Percentiles rank a stretch among this genome's conserved stretches.
phyloP scores from a whole-genome alignment of 1,284 basidiomycete genomes.

The Trametes pubescens region DNA sequence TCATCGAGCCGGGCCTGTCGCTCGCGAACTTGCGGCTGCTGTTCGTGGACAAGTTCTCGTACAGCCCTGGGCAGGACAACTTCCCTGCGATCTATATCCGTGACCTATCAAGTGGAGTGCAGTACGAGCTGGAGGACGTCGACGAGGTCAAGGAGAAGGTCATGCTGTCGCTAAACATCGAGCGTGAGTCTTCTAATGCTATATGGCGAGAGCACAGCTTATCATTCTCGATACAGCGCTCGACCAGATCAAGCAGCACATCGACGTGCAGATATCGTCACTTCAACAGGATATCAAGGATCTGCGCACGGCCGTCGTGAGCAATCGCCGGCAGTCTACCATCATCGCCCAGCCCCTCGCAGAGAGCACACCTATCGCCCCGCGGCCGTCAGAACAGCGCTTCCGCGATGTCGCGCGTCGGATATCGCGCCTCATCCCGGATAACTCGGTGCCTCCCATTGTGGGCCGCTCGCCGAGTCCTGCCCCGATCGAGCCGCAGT shows the following conservation, averaged over 20 bases:
- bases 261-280: slow-evolving; percentile 87
- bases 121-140: slow-evolving; percentile 96
- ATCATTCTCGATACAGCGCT: slow-evolving; percentile 67
- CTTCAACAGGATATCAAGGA: slow-evolving; percentile 95
- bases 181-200: slow-evolving; percentile 71
- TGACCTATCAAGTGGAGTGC: slow-evolving; percentile 89
- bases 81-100: slow-evolving; percentile 97
- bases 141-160: slow-evolving; percentile 92
- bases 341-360: slow-evolving; percentile 64
- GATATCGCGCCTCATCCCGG: slow-evolving; percentile 67
- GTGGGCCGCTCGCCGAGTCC: slow-evolving; percentile 36
- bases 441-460: slow-evolving; percentile 30
- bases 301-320: slow-evolving; percentile 73
- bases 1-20: slow-evolving; percentile 74
- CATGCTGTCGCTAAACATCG: slow-evolving; percentile 92
- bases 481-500: slow-evolving; percentile 28
- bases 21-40: slow-evolving; percentile 82
- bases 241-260: slow-evolving; percentile 98
- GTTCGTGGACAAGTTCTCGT: slow-evolving; percentile 96
- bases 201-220: slow-evolving; percentile 17
- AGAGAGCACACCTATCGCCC: slow-evolving; percentile 63
- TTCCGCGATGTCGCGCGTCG: slow-evolving; percentile 76
- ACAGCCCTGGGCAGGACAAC: slow-evolving; percentile 91
- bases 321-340: slow-evolving; percentile 56
- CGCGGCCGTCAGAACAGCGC: slow-evolving; percentile 76